Percentiles rank a stretch among this genome's conserved stretches.
Evolutionary conservation across 805 yeast species (phyloP).

Genomic region (Teunomyces barrocoloradensis): DNA sequence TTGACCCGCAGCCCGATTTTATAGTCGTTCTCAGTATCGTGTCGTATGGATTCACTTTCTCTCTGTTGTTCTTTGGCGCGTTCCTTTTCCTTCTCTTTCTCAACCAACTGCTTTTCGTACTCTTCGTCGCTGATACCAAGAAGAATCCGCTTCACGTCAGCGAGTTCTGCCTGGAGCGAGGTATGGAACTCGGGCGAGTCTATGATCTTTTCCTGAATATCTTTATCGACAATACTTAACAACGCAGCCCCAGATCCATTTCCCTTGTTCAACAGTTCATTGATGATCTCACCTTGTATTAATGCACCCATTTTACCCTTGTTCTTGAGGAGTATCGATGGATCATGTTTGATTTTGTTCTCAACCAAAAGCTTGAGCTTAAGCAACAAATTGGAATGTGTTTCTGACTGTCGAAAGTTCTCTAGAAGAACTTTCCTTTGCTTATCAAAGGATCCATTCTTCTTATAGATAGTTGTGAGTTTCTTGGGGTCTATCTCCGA

Average conservation of each 20-base stretch:
- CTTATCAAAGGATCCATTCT: slow-evolving; percentile 48
- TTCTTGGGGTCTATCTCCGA: slow-evolving; percentile 31
- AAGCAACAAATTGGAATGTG: slow-evolving; percentile 38
- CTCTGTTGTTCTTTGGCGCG: slow-evolving; percentile 10
- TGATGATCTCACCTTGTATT: slow-evolving; percentile 50
- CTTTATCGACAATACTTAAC: slow-evolving; percentile 41
- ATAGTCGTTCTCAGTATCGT: slow-evolving; percentile 13
- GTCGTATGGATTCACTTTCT: slow-evolving; percentile 7
- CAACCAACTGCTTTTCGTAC: slow-evolving; percentile 24
- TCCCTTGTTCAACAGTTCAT: slow-evolving; percentile 18
- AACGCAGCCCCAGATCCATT: slow-evolving; percentile 15
- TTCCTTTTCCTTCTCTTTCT: slow-evolving; percentile 13
- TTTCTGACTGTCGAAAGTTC: slow-evolving; percentile 40
- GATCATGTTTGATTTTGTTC: slow-evolving; percentile 46
- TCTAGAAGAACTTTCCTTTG: slow-evolving; percentile 43
- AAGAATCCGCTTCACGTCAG: slow-evolving; percentile 29
- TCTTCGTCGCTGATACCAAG: slow-evolving; percentile 42
- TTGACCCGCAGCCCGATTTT: slow-evolving; percentile 29
- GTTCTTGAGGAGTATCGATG: slow-evolving; percentile 45
- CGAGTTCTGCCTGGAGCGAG: slow-evolving; percentile 28
- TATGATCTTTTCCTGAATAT: slow-evolving; percentile 42
- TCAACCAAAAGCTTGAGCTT: slow-evolving; percentile 44
- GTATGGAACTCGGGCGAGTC: slow-evolving; percentile 41
- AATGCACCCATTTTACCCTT: slow-evolving; percentile 51
- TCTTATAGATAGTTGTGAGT: slow-evolving; percentile 43